Base-by-base conservation (phyloP, 2,329 filamentous ascomycete genomes). In the Chaetothyriales sp. region DNA sequence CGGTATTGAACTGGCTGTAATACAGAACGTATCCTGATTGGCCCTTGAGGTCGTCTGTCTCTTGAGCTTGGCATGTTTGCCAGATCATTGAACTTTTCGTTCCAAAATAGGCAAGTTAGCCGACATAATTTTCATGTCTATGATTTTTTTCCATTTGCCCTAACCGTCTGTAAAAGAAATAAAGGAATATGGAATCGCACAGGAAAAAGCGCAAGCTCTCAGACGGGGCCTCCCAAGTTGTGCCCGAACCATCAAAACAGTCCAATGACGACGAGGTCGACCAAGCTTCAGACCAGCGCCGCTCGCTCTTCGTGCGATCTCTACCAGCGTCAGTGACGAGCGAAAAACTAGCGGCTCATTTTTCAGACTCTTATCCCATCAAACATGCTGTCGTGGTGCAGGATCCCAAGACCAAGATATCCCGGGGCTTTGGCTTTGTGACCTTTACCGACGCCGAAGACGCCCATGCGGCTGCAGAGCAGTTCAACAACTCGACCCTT, bases 361-460 rank as follows among this genome's bases (percentile, higher is more conserved):
- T 98, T 70, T 96, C 92, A 5, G 80, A 95, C 65, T 84, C 88
- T 53, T 96, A 86, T 62, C 89, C 93, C 6, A 79, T 98, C 64
- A 96, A 95, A 68, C 90, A 96, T 68, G 90, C 92, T 49, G 86
- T 84, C n/a, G 88, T 94, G 3, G 88, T 98, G 42, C 71, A 83
- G 51, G 90, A 98, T 65, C 80, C 84, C 15, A 75, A 81, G 57
- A 94, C 89, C 1, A 95, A 95, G 63, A 73, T 81, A 59, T 95
- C 87, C 12, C 84, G 86, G 64, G 90, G 92, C 18, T 98, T 88
- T 66, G 92, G 92, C 49, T 98, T 98, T 68, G 90, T 98, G 51
- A 96, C 92, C 1, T 92, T 98, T 62, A 86, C 89, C 60, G 92
- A 98, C 64, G 78, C 84, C 26, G 89, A 95, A 58, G 92, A 98